Evolutionary conservation across 441 rosid species (phyloP).

Genomic region (Metrosideros polymorpha): DNA sequence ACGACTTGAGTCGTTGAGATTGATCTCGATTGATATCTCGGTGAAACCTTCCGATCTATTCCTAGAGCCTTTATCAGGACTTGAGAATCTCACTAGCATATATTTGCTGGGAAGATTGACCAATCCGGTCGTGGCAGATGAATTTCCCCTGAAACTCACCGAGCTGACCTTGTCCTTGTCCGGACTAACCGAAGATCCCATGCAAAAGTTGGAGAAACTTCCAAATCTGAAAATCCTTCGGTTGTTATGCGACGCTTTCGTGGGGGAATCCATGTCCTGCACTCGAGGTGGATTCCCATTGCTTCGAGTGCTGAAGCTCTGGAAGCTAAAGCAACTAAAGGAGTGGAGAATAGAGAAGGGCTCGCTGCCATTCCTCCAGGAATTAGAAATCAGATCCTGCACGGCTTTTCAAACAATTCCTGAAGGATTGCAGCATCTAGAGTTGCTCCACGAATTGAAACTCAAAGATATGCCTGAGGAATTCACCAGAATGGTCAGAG

Average conservation of each 20-base stretch:
- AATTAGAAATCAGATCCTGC: constrained; percentile 4
- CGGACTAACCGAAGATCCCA: constrained; percentile 1
- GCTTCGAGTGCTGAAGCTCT: constrained; percentile 4
- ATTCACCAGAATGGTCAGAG: not conserved
- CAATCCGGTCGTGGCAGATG: not conserved
- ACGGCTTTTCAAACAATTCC: not conserved
- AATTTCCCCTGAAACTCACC: not conserved
- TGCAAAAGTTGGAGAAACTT: not conserved
- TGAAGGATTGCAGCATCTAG: not conserved
- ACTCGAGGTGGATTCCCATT: constrained; percentile 4
- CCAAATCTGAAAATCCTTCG: not conserved
- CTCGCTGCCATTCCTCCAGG: not conserved
- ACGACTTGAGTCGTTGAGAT: not conserved
- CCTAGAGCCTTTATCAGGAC: not conserved
- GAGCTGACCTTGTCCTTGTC: not conserved
- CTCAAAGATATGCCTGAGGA: not conserved
- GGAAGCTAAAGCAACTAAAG: not conserved
- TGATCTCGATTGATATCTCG: not conserved
- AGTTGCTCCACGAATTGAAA: not conserved
- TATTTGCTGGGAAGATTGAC: not conserved
- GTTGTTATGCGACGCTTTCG: not conserved
- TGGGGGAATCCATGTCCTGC: constrained; percentile 1
- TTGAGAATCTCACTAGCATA: not conserved
- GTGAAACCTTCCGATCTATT: not conserved
- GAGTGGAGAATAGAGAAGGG: not conserved